Percentiles rank a stretch among this genome's conserved stretches.
Conservation (phyloP, 2,329 filamentous ascomycete species). For the Stagonosporopsis vannaccii region DNA sequence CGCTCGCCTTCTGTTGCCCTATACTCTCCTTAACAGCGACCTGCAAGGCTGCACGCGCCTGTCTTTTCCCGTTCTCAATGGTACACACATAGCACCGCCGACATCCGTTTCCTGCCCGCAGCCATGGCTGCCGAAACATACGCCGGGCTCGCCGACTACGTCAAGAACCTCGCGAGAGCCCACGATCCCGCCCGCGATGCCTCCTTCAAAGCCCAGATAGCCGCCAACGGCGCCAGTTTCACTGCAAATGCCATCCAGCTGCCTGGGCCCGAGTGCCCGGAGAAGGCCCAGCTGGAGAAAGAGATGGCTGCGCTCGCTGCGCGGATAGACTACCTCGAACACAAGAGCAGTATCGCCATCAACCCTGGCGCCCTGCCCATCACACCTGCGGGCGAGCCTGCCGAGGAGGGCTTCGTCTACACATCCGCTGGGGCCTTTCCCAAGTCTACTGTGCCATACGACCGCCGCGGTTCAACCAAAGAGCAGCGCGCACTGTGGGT, state of each 20-base stretch:
- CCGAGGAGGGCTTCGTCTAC: slow-evolving; percentile 61
- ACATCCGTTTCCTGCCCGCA: slow-evolving; percentile 30
- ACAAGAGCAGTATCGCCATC: slow-evolving; percentile 70
- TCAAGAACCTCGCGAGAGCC: slow-evolving; percentile 59
- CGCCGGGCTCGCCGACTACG: slow-evolving; percentile 49
- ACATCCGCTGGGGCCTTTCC: slow-evolving; percentile 51
- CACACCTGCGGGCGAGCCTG: slow-evolving; percentile 75
- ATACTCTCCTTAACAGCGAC: slow-evolving; percentile 5
- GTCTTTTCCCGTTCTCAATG: slow-evolving; percentile 38
- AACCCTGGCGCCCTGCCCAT: slow-evolving; percentile 70
- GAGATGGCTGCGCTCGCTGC: slow-evolving; percentile 81
- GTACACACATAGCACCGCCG: slow-evolving; percentile 41
- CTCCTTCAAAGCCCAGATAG: slow-evolving; percentile 55
- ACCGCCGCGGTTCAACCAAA: slow-evolving; percentile 43
- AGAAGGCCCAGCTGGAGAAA: slow-evolving; percentile 80
- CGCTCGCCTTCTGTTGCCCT: slow-evolving; percentile 6
- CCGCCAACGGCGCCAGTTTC: slow-evolving; percentile 59
- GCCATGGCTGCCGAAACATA: slow-evolving; percentile 49
- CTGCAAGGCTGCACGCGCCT: slow-evolving; percentile 26
- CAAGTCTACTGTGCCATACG: slow-evolving; percentile 39
- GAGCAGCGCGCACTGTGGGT: slow-evolving; percentile 54
- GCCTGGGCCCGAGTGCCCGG: slow-evolving; percentile 76
- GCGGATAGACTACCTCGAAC: slow-evolving; percentile 83
- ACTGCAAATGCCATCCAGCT: slow-evolving; percentile 69
- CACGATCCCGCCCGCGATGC: slow-evolving; percentile 53